Evolutionary conservation across 495 filamentous ascomycete species (phyloP).

Genomic region (Lasiosphaeriaceae sp.): DNA sequence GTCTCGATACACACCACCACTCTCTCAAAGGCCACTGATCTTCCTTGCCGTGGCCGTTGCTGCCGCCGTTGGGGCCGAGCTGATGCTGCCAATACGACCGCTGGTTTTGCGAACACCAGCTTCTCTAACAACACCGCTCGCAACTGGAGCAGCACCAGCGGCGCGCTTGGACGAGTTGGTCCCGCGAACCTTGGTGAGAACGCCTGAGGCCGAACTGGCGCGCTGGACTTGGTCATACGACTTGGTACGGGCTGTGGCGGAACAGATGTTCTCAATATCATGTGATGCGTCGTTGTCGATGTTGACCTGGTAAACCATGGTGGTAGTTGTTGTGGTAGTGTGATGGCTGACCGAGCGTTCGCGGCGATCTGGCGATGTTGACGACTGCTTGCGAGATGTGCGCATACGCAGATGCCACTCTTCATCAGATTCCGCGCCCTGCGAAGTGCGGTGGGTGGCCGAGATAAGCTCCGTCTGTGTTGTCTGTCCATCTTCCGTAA

Average conservation of each 20-base stretch:
- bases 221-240: slow-evolving; percentile 58
- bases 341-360: slow-evolving; percentile 49
- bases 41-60: slow-evolving; percentile 34
- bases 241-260: slow-evolving; percentile 52
- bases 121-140: slow-evolving; percentile 28
- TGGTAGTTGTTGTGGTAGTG: slow-evolving; percentile 59
- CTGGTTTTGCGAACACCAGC: slow-evolving; percentile 84
- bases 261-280: slow-evolving; percentile 50
- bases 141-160: slow-evolving; percentile 47
- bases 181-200: slow-evolving; percentile 71
- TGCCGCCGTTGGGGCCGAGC: slow-evolving; percentile 30
- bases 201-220: slow-evolving; percentile 58
- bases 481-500: slow-evolving; percentile 7
- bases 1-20: background rate
- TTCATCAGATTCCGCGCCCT: slow-evolving; percentile 70
- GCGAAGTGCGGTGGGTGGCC: slow-evolving; percentile 47
- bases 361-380: slow-evolving; percentile 36
- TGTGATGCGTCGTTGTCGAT: slow-evolving; percentile 54
- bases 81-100: slow-evolving; percentile 82
- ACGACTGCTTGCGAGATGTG: slow-evolving; percentile 52
- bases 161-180: slow-evolving; percentile 55
- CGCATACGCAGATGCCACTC: slow-evolving; percentile 71
- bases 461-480: slow-evolving; percentile 37
- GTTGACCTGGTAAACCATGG: slow-evolving; percentile 51
- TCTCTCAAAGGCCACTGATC: slow-evolving; percentile 31